Evolutionary conservation across 192 early-diverging fungal genomes (phyloP), one percentile per base, ranked within the genome.

Genomic region (Podila clonocystis): DNA sequence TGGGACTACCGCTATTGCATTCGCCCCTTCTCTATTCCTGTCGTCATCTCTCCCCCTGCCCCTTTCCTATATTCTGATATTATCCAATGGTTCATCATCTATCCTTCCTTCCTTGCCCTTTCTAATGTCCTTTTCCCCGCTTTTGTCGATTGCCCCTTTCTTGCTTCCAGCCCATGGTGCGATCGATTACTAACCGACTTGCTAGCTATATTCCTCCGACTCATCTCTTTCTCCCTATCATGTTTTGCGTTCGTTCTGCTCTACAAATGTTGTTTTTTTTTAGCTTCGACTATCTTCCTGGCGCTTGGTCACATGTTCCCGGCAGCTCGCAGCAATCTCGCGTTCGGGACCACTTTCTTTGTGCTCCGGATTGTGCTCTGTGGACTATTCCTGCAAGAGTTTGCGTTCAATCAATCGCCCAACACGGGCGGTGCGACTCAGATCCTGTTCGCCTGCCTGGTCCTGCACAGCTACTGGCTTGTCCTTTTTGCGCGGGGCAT

Each of bases 281-380:
- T 66, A 79, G 75, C 71, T 0, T 50, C 75, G 9, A 72, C 70
- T 0, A 31, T 68, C 0, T 62, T 79, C 30, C 22, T 79, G n/a
- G 69, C 69, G 20, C 1, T 3, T 9, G 69, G 65, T 15, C 50
- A 63, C 48, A 63, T 79, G 59, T 79, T 68, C 38, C 69, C 75
- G 8, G 52, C n/a, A 55, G 52, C n/a, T 11, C 52, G 52, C 20
- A 24, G 24, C 24, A 5, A 20, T 26, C 19, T 55, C 11, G 20
- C 26, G 13, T 55, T 55, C 17, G 52, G 52, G 13, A 22, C 52
- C 8, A 19, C 22, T 22, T 55, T 55, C 24, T 24, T 24, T 9
- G 9, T n/a, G 6, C n/a, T 55, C 9, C 52, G 52, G 0, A 55
- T 55, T 22, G 24, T 55, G n/a, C n/a, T 20, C 52, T 24, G 24